A percentile compares a stretch with the other conserved stretches of the same genome.
phyloP scores from a whole-genome alignment of 2,329 filamentous ascomycete species.

The Colletotrichum camelliae region DNA sequence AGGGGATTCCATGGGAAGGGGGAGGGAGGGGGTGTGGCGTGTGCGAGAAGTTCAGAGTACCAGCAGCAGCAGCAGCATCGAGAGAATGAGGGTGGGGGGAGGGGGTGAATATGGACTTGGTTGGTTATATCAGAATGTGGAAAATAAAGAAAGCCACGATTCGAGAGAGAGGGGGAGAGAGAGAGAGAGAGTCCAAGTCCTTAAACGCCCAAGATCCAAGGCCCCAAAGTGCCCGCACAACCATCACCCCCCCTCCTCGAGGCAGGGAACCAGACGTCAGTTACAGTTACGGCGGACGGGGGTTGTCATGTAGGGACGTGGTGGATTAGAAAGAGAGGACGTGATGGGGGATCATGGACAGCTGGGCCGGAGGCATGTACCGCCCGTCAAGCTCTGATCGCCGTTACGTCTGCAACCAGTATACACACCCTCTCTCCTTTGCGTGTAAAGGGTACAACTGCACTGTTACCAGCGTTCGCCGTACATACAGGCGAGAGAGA shows the following conservation, averaged over 20 bases:
- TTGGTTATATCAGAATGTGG: not conserved
- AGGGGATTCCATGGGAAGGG: not conserved
- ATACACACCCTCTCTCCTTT: not conserved
- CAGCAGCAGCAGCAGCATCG: not conserved
- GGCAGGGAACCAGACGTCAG: not conserved
- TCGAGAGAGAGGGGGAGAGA: not conserved
- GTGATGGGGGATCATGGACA: not conserved
- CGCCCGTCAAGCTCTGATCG: conserved; percentile 15
- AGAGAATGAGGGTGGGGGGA: not conserved
- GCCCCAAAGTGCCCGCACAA: not conserved
- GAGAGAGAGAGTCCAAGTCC: not conserved
- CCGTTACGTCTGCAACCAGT: conserved; percentile 3
- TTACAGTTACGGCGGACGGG: not conserved
- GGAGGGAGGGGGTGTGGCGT: not conserved
- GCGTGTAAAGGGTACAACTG: not conserved
- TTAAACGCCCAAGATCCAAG: not conserved
- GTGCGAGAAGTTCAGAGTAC: not conserved
- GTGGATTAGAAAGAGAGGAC: not conserved
- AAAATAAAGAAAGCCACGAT: not conserved
- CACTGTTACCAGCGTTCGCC: not conserved
- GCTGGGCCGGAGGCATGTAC: not conserved
- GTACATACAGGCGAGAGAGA: not conserved
- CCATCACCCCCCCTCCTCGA: not conserved
- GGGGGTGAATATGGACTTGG: not conserved
- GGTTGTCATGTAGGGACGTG: not conserved